Conservation (phyloP, 148 eudicot genomes). For the Rhododendron ovatum region DNA sequence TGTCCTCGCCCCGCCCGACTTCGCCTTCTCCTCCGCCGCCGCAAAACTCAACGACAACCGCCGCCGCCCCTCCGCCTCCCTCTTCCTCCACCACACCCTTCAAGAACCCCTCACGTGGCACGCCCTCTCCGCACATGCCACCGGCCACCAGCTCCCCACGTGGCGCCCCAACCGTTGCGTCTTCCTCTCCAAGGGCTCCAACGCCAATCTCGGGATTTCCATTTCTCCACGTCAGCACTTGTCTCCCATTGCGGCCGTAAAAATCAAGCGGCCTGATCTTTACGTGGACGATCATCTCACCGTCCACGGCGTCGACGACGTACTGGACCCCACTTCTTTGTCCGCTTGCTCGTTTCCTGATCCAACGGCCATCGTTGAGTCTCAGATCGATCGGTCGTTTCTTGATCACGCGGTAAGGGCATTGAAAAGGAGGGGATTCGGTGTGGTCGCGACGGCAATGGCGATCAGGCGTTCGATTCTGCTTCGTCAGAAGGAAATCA, state of each 20-base stretch:
- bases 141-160: slow-evolving; percentile 8
- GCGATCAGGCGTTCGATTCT: slow-evolving; percentile 11
- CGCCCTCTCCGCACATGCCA: not conserved
- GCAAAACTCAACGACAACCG: slow-evolving; percentile 10
- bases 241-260: slow-evolving; percentile 6
- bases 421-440: slow-evolving; percentile 20
- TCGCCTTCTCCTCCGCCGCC: slow-evolving; percentile 22
- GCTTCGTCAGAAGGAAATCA: slow-evolving; percentile 9
- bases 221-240: slow-evolving; percentile 10
- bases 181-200: slow-evolving; percentile 15
- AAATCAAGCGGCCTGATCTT: slow-evolving; percentile 31
- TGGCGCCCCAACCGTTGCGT: slow-evolving; percentile 16
- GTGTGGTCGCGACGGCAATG: slow-evolving; percentile 25
- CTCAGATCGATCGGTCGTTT: slow-evolving; percentile 7
- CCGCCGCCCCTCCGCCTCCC: slow-evolving; percentile 26
- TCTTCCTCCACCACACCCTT: slow-evolving; percentile 32
- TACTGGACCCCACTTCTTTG: slow-evolving; percentile 19
- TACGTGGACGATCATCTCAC: slow-evolving; percentile 18
- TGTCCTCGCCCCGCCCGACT: slow-evolving; percentile 24
- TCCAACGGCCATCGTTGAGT: not conserved
- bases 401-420: slow-evolving; percentile 28
- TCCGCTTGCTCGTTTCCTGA: slow-evolving; percentile 14
- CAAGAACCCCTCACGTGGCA: slow-evolving; percentile 20
- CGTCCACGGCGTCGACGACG: slow-evolving; percentile 17
- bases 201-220: not conserved